Base-by-base conservation (phyloP, 768 basidiomycete species). In the Boletus speciosus region DNA sequence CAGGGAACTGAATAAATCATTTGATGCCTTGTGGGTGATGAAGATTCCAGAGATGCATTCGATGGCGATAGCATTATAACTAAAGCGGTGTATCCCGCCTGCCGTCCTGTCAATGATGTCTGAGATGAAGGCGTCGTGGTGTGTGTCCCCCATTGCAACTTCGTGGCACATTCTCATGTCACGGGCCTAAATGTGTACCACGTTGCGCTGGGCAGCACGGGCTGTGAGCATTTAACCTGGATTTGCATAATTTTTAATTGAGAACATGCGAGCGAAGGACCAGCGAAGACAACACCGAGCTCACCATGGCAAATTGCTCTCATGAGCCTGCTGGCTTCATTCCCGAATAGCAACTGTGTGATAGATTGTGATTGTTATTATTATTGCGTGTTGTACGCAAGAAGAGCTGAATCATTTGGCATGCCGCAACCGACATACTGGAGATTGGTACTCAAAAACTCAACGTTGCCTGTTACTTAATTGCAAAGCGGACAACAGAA, bases 91-190 rank as follows among this genome's bases (percentile, higher is more conserved):
- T 51, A 51, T 39, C 39, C 21, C 37, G 38, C 6, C 21, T 27
- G 34, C 51, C 52, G 48, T 37, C 37, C 34, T 40, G 56, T 52
- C 50, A 23, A 44, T 43, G 50, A 44, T n/a, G 50, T 15, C 39
- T 45, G 41, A 54, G 40, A 67, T 65, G 55, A 58, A 58, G 32
- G 53, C 49, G 41, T 49, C 56, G 43, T 36, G 56, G 54, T 52
- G 43, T 10, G 47, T 37, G 31, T 32, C 9, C 51, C 45, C 40
- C 38, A 41, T 52, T 55, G 54, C 48, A 57, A 48, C 61, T 48
- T 57, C 47, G 56, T 56, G 49, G 61, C 58, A 41, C 36, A 32
- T 67, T 67, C 66, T 65, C 66, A 63, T 62, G 63, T 51, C 58
- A 59, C 32, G 38, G 55, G 45, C 43, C 39, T 10, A 52, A 47